A percentile compares a stretch with the other conserved stretches of the same genome.
Evolutionary conservation across 768 basidiomycete genomes (phyloP).

Genomic region (Termitomyces sp.): DNA sequence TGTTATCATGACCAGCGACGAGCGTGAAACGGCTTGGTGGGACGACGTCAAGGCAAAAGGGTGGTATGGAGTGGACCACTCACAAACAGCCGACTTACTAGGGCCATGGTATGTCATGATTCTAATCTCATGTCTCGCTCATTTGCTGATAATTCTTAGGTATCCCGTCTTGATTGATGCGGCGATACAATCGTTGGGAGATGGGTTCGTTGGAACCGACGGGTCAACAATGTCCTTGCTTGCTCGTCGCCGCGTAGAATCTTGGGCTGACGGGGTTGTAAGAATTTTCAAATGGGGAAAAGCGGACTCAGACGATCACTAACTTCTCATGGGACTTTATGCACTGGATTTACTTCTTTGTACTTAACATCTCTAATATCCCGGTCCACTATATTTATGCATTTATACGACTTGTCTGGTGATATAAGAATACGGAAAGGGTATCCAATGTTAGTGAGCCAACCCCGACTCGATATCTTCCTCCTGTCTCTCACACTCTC

Average conservation of each 20-base stretch:
- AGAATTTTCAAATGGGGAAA: conserved; percentile 58
- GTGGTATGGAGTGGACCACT: conserved; percentile 52
- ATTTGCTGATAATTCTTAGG: conserved; percentile 32
- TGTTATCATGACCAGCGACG: conserved; percentile 66
- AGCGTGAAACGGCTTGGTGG: conserved; percentile 57
- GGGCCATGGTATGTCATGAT: conserved; percentile 43
- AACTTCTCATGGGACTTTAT: conserved; percentile 8
- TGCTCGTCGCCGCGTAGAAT: conserved; percentile 60
- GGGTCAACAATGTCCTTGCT: conserved; percentile 68
- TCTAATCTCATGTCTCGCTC: neutral
- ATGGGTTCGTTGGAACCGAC: conserved; percentile 72
- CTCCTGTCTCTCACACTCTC: neutral
- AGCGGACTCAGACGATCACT: conserved; percentile 55
- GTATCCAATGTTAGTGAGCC: neutral
- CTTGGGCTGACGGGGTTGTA: conserved; percentile 58
- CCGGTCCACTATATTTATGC: neutral
- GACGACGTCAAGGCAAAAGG: conserved; percentile 43
- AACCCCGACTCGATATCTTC: neutral
- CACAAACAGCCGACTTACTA: conserved; percentile 39
- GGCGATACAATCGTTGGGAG: conserved; percentile 61
- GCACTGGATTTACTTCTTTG: neutral
- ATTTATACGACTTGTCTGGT: neutral
- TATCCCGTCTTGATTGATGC: conserved; percentile 74
- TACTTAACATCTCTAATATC: neutral
- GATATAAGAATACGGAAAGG: neutral